phyloP scores from a whole-genome alignment of 306 rosid species.

The Quercus suber region DNA sequence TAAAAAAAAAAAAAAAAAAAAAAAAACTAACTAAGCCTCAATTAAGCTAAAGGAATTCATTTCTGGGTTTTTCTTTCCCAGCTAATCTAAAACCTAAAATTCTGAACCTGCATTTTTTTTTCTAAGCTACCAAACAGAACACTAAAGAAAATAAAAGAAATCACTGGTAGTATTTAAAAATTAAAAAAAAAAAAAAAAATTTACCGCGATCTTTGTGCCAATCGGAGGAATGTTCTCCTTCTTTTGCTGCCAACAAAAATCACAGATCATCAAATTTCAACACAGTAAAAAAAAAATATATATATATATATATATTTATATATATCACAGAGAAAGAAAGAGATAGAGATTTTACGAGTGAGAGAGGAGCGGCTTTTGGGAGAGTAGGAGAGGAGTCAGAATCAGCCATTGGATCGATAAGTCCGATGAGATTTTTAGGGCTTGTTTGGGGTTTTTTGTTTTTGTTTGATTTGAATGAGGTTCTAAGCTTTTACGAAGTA shows the following conservation, averaged over 20 bases:
- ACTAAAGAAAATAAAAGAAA: neutral
- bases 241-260: slow-evolving; percentile 52
- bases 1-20: too few species aligned
- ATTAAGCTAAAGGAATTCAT: too few species aligned
- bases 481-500: neutral
- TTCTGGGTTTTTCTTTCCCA: too few species aligned
- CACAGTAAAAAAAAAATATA: neutral
- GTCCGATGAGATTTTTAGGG: neutral
- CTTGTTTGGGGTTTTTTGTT: neutral
- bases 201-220: slow-evolving; percentile 68
- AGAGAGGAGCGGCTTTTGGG: slow-evolving; percentile 21
- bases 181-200: neutral
- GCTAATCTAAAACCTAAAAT: neutral
- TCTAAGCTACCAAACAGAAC: slow-evolving; percentile 6
- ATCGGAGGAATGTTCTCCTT: slow-evolving; percentile 72
- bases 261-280: neutral
- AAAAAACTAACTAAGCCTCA: too few species aligned
- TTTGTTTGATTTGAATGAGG: neutral
- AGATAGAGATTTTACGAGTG: slow-evolving; percentile 27
- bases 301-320: too few species aligned
- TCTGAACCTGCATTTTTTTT: neutral
- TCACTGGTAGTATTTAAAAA: too few species aligned
- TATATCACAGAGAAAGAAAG: neutral
- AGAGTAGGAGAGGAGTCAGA: slow-evolving; percentile 32
- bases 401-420: slow-evolving; percentile 32